A percentile compares a stretch with the other conserved stretches of the same genome.
phyloP scores from a whole-genome alignment of 2,329 filamentous ascomycete genomes.

The Metarhizium brunneum region DNA sequence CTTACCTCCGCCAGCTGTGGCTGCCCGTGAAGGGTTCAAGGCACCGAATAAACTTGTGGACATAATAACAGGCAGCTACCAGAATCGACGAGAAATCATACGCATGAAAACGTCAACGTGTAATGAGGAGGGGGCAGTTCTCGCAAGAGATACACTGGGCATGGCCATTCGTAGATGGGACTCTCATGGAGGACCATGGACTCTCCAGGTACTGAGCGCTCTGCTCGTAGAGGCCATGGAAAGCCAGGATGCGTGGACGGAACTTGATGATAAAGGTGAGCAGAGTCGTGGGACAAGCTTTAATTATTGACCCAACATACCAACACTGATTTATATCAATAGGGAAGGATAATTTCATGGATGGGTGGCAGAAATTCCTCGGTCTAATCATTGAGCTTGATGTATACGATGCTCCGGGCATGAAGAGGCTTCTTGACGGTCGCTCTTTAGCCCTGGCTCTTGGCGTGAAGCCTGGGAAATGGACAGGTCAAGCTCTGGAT shows the following conservation, averaged over 20 bases:
- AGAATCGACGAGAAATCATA: conserved; percentile 55
- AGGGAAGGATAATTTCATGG: conserved; percentile 37
- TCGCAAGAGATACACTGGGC: conserved; percentile 55
- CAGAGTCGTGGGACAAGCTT: conserved; percentile 2
- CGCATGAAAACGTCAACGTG: conserved; percentile 47
- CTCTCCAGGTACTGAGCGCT: conserved; percentile 58
- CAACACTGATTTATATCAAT: conserved; percentile 5
- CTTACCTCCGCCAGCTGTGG: conserved; percentile 39
- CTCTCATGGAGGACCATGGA: conserved; percentile 52
- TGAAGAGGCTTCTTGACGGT: conserved; percentile 65
- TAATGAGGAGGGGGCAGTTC: conserved; percentile 32
- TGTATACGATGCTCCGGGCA: conserved; percentile 45
- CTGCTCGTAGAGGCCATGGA: conserved; percentile 54
- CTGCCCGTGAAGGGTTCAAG: conserved; percentile 69
- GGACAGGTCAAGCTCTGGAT: conserved; percentile 74
- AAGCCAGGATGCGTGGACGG: conserved; percentile 23
- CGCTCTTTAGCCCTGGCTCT: conserved; percentile 61
- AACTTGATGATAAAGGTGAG: conserved; percentile 26
- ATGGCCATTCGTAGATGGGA: conserved; percentile 71
- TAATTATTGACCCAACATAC: not conserved
- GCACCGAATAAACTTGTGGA: conserved; percentile 66
- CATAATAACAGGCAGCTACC: conserved; percentile 55
- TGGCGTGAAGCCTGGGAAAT: conserved; percentile 63
- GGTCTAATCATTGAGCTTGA: conserved; percentile 45
- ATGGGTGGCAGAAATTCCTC: conserved; percentile 45